Base-by-base conservation (phyloP, 805 yeast species). In the Saturnispora serradocipensis region DNA sequence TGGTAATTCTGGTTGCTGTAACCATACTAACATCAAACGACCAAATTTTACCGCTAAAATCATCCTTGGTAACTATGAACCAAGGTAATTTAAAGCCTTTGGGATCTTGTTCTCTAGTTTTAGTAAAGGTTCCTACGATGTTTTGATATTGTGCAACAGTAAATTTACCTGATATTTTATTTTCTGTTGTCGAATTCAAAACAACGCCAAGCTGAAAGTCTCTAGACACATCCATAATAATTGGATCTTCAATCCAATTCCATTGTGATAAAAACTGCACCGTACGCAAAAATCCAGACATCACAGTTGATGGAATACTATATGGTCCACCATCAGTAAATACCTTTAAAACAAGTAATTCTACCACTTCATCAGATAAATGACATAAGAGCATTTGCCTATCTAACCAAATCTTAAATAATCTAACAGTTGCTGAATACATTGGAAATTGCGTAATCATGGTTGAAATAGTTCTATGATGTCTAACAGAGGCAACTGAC, bases 161-260 rank as follows among this genome's bases (percentile, higher is more conserved):
- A 57, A 88, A 67, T 55, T 72, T 80, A 54, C 86, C 93, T 27
- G 81, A 74, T 32, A 82, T 66, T 48, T 74, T 75, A 49, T 73
- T 73, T 56, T 70, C 65, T 50, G 64, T 61, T 40, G 49, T 53
- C 13, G 54, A 50, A 4, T 49, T 47, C 15, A 52, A 45, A 10
- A 11, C n/a, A 18, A 44, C 40, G 22, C 53, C 53, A 22, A 18
- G 43, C 18, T 55, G 58, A 42, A 62, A 66, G 54, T 78, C 77
- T 52, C 74, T 81, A 13, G 84, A 81, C 58, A 88, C 69, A 61
- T 93, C 97, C 54, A 93, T 68, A 50, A 90, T 78, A 54, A 93
- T 69, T 1, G 96, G 85, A 45, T 84, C 88, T 56, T 86, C 95
- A 59, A 80, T 84, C 99, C 99, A 93, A 66, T 93, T 89, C 99